Conservation (phyloP, 129 eudicot genomes). For the Arctium minus region DNA sequence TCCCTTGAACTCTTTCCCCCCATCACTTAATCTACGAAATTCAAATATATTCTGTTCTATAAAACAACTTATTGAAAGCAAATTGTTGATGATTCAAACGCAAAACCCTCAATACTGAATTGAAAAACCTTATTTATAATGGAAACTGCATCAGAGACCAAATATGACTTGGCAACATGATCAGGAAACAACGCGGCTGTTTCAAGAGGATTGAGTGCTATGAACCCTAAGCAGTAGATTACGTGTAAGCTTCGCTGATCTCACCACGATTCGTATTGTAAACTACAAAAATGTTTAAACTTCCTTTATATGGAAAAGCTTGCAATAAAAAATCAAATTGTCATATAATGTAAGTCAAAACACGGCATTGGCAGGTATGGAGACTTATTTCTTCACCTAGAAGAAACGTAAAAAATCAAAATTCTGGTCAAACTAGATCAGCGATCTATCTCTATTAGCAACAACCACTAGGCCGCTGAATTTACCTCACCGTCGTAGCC, state of each 20-base stretch:
- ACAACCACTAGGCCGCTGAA: neutral
- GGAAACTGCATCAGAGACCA: neutral
- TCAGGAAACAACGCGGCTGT: slow-evolving; percentile 9
- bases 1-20: slow-evolving; percentile 64
- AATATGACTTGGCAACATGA: slow-evolving; percentile 4
- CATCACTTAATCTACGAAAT: slow-evolving; percentile 33
- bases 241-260: slow-evolving; percentile 16
- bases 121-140: neutral
- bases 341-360: slow-evolving; percentile 11
- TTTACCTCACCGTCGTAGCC: neutral
- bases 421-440: slow-evolving; percentile 10
- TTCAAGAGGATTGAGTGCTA: neutral
- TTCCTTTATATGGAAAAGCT: neutral
- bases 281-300: neutral
- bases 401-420: slow-evolving; percentile 6
- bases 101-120: neutral
- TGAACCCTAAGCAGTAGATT: neutral
- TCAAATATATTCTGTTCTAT: neutral
- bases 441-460: slow-evolving; percentile 4
- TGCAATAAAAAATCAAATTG: neutral
- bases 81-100: slow-evolving; percentile 6
- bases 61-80: neutral
- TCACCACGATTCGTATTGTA: neutral
- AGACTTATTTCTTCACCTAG: neutral
- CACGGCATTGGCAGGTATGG: slow-evolving; percentile 7